Conservation (phyloP, 2,329 filamentous ascomycete genomes). For the Pseudofabraea citricarpa region DNA sequence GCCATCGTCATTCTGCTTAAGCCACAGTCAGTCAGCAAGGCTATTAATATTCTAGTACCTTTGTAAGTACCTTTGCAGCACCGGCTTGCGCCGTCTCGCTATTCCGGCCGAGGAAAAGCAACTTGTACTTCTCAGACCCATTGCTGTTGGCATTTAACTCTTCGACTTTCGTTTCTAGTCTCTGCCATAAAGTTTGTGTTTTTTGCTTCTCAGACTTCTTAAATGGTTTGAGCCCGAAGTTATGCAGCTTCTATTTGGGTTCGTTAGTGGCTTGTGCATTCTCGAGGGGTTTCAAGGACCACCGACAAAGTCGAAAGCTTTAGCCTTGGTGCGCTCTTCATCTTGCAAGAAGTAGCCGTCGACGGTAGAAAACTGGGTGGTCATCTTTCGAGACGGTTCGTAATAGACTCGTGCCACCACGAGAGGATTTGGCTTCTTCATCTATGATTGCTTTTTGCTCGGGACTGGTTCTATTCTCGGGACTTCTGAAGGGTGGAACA, state of each 20-base stretch:
- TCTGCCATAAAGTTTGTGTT: not conserved
- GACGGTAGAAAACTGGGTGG: not conserved
- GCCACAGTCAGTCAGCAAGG: too few relatives aligned
- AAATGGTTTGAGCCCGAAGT: not conserved
- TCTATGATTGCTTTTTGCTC: too few relatives aligned
- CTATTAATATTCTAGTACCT: too few relatives aligned
- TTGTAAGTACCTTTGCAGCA: too few relatives aligned
- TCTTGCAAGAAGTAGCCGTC: not conserved
- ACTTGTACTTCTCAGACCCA: not conserved
- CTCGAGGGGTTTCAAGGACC: not conserved
- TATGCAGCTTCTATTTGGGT: not conserved
- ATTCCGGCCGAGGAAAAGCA: not conserved
- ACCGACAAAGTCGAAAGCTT: not conserved
- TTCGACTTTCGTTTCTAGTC: not conserved
- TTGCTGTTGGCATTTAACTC: not conserved
- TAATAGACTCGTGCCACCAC: too few relatives aligned
- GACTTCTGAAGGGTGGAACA: too few relatives aligned
- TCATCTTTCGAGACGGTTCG: too few relatives aligned
- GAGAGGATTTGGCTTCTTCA: too few relatives aligned
- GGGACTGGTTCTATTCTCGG: too few relatives aligned
- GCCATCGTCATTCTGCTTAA: too few relatives aligned
- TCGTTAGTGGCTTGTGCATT: not conserved
- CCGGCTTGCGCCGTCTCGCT: not conserved
- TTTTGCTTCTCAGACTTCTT: not conserved
- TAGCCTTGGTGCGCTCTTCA: not conserved